Evolutionary conservation across 345 rosid species (phyloP).

Genomic region (Noccaea caerulescens): DNA sequence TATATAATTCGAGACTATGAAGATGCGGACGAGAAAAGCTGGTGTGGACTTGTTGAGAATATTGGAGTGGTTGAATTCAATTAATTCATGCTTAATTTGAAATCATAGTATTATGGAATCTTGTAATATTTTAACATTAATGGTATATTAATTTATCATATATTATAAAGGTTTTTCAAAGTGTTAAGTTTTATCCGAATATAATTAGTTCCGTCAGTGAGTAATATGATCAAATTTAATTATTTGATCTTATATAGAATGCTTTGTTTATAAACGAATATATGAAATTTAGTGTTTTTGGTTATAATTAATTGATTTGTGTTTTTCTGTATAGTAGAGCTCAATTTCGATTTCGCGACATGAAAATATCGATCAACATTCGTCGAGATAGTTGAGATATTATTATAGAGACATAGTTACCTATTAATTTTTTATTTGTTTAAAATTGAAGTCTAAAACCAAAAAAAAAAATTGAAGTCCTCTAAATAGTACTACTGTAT

Average conservation of each 20-base stretch:
- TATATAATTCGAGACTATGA: conserved; percentile 4
- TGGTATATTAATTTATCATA: background rate
- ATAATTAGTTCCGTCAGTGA: conserved; percentile 1
- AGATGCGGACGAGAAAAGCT: conserved; percentile 35
- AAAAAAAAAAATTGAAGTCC: too few species aligned
- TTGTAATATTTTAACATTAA: background rate
- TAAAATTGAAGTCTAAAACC: too few species aligned
- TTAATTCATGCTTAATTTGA: conserved; percentile 1
- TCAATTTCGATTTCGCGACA: conserved; percentile 12
- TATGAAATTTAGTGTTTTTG: background rate
- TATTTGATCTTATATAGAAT: too few species aligned
- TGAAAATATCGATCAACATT: background rate
- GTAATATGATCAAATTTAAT: background rate
- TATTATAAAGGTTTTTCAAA: background rate
- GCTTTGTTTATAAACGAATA: background rate
- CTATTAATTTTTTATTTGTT: too few species aligned
- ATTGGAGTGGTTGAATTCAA: conserved; percentile 40
- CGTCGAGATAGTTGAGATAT: conserved; percentile 5
- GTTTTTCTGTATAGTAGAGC: background rate
- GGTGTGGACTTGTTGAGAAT: conserved; percentile 24
- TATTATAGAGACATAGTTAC: background rate
- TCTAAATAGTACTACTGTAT: background rate
- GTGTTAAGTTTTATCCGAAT: background rate
- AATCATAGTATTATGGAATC: background rate
- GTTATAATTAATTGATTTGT: background rate